Base-by-base conservation (phyloP, 2,329 filamentous ascomycete genomes). In the Ceratocystis colombiana region DNA sequence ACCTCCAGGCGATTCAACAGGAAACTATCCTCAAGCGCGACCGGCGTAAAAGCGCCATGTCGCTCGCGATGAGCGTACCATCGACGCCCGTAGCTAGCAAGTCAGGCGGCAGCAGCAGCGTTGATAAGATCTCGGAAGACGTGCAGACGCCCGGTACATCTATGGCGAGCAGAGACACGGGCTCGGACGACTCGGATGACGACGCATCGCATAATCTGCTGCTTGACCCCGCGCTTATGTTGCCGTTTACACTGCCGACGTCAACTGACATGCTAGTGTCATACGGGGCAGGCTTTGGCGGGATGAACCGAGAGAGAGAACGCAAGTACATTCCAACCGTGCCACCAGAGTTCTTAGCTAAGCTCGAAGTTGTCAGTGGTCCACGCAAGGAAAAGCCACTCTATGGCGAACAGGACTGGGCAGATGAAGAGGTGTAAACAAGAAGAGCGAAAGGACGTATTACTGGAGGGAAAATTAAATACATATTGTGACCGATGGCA, bases 201-300 rank as follows among this genome's bases (percentile, higher is more conserved):
- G 82, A 85, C 12, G 79, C 85, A 15, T 88, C 88, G 0, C 84
- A 89, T 70, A 82, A 89, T 68, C 80, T 96, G 45, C 84, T 96
- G 55, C 77, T 97, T 64, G 92, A 97, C 72, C 90, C 93, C 2
- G 89, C 92, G 1, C 79, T 96, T 68, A 96, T 96, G 82, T 82
- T 99, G 30, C 94, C 94, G 0, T 99, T 99, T 74, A 88, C 88
- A n/a, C 79, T 99, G 33, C 94, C 94, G 1, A 96, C 93, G 1
- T 94, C 90, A 67, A 97, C 92, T 30, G 94, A 99, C 75, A 99
- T 99, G 94, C 82, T 97, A 61, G 85, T 99, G 61, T 93, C 87
- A 70, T 99, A 95, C 72, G 94, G 94, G 0, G 92, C 94, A 12
- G 94, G 94, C 0, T 94, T 97, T 72, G 94, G 94, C 4, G 94